These are phyloP conservation scores for Mycena sanguinolenta DNA, from an alignment of 768 basidiomycete species.

Conservation along the genomic window DNA sequence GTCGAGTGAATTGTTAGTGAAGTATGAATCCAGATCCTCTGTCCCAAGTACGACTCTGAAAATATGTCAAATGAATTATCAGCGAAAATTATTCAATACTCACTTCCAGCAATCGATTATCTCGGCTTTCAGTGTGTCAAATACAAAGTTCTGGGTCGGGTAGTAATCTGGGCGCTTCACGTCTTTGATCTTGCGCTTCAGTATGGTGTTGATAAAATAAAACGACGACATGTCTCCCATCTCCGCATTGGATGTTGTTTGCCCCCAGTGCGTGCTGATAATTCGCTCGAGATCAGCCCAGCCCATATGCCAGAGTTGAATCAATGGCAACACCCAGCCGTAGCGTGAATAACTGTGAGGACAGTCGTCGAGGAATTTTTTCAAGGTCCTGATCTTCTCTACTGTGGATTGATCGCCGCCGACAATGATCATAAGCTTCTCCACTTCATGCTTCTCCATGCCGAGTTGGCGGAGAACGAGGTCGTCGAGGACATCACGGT, in stretches of 20 bases:
- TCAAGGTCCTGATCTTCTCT: slow-evolving; percentile 7
- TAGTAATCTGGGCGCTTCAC: slow-evolving; percentile 21
- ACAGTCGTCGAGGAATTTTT: slow-evolving; percentile 2
- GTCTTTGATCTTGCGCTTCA: slow-evolving; percentile 18
- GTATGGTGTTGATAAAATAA: slow-evolving; percentile 16
- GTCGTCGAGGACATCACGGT: slow-evolving; percentile 10
- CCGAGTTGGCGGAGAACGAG: slow-evolving; percentile 1
- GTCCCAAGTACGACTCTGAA: slow-evolving; percentile 3
- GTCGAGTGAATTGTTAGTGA: not conserved
- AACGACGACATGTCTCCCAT: slow-evolving; percentile 14
- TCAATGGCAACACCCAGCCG: slow-evolving; percentile 13
- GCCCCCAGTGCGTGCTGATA: slow-evolving; percentile 12
- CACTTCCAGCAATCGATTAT: slow-evolving; percentile 21
- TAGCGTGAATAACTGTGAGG: slow-evolving; percentile 15
- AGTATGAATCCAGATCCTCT: not conserved
- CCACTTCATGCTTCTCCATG: not conserved
- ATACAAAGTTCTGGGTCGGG: slow-evolving; percentile 19
- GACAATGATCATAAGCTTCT: slow-evolving; percentile 19
- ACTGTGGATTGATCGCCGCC: slow-evolving; percentile 18
- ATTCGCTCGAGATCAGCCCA: slow-evolving; percentile 20
- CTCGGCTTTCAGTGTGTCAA: slow-evolving; percentile 9
- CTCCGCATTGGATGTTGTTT: slow-evolving; percentile 5
- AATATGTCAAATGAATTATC: not conserved
- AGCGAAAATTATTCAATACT: not conserved
- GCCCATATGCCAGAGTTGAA: slow-evolving; percentile 21